Evolutionary conservation across 2,329 filamentous ascomycete species (phyloP), one percentile per base, ranked within the genome.

Genomic region (Plenodomus biglobosus): DNA sequence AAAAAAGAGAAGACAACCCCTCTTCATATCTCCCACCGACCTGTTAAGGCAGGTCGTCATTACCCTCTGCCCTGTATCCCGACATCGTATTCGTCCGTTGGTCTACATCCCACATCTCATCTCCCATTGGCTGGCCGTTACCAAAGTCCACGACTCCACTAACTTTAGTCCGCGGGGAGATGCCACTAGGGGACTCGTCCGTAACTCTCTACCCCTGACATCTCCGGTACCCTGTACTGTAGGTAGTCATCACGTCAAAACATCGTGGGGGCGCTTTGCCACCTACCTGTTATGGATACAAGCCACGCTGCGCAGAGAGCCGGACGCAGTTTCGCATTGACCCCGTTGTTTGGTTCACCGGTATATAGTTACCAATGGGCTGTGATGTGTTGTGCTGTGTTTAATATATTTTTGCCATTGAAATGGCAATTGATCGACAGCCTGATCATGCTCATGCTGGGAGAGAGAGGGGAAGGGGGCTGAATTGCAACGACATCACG

Each of bases 211-310:
- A 32, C 27, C 27, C 27, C 27, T 32, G 27, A 32, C 27, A 32
- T 32, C 27, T 32, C 27, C 11, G 27, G 27, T n/a, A 32, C 27
- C 13, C 11, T 32, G 13, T 15, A n/a, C n/a, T 15, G 22, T n/a
- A n/a, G n/a, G n/a, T n/a, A n/a, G n/a, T n/a, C 13, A 34, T 37
- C 17, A 18, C 13, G 18, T 37, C 42, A 40, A 39, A 37, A 37
- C 30, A 42, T 15, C 27, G 15, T 15, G 27, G 27, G 22, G 27
- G 36, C 18, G 40, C 44, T 42, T 54, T 52, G 48, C 46, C 58
- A 62, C 56, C 58, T 62, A 51, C 59, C 58, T 55, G 48, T 56
- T 52, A 38, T 36, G 54, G 53, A 24, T 42, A 45, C 50, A 38
- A 18, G 46, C 44, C 39, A 39, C 35, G 36, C 19, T 32, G 22